A percentile compares a stretch with the other conserved stretches of the same genome.
phyloP scores from a whole-genome alignment of 306 rosid species.

The Gynostemma pentaphyllum region DNA sequence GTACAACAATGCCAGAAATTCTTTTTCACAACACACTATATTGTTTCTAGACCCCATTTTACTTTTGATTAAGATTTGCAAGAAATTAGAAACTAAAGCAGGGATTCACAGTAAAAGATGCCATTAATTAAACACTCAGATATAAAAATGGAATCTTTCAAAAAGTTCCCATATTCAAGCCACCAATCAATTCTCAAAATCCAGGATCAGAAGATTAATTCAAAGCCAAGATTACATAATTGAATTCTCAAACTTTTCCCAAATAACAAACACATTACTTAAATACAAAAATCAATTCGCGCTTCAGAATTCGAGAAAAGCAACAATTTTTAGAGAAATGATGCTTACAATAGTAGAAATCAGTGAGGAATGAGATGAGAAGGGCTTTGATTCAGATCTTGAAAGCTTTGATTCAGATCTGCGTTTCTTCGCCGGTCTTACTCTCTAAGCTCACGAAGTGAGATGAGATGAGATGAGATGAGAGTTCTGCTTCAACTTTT shows the following conservation, averaged over 20 bases:
- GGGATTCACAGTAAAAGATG: background rate
- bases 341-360: too few relatives aligned
- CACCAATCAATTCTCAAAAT: background rate
- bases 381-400: too few relatives aligned
- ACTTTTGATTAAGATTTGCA: background rate
- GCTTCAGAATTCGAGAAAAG: too few relatives aligned
- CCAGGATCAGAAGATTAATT: background rate
- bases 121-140: background rate
- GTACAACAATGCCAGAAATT: background rate
- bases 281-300: background rate
- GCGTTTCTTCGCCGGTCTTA: too few relatives aligned
- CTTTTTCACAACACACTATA: background rate
- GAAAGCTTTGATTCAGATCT: too few relatives aligned
- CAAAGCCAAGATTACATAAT: background rate
- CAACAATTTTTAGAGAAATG: too few relatives aligned
- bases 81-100: background rate
- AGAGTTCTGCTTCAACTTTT: too few relatives aligned
- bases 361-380: too few relatives aligned
- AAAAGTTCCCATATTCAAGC: background rate
- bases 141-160: background rate
- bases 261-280: background rate
- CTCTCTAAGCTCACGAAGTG: too few relatives aligned
- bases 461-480: too few relatives aligned
- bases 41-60: background rate
- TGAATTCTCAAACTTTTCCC: background rate